phyloP scores from a whole-genome alignment of 345 rosid species.

The Raphanus raphanistrum region DNA sequence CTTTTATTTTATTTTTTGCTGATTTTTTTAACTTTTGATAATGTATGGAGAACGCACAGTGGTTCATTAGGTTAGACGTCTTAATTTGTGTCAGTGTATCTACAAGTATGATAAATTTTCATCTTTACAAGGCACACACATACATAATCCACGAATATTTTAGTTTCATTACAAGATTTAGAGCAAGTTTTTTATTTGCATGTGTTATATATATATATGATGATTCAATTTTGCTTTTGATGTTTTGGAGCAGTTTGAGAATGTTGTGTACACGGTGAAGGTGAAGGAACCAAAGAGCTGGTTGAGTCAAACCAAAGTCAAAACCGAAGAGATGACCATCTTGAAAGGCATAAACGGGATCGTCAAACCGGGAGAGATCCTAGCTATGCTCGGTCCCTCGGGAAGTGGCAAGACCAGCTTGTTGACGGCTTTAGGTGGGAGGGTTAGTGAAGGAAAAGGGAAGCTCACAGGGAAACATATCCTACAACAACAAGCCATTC shows the following conservation, averaged over 20 bases:
- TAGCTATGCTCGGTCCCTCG: conserved; percentile 64
- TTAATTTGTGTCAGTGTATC: background rate
- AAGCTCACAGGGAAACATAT: conserved; percentile 47
- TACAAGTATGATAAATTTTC: background rate
- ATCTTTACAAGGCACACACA: background rate
- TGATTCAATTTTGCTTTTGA: conserved; percentile 20
- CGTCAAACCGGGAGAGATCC: conserved; percentile 54
- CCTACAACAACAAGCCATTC: conserved; percentile 50
- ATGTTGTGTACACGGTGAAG: conserved; percentile 49
- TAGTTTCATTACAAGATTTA: background rate
- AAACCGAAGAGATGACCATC: conserved; percentile 45
- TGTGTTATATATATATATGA: background rate
- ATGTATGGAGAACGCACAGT: background rate
- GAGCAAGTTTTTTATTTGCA: background rate
- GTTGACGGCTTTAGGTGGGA: conserved; percentile 57
- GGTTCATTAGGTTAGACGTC: background rate
- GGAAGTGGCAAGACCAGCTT: conserved; percentile 63
- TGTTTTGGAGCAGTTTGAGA: conserved; percentile 50
- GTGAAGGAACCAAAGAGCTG: conserved; percentile 27
- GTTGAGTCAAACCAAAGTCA: conserved; percentile 19
- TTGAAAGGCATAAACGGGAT: conserved; percentile 54
- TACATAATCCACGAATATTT: background rate
- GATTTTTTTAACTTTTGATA: background rate
- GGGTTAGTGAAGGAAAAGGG: conserved; percentile 38
- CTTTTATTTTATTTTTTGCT: background rate